phyloP scores from a whole-genome alignment of 805 yeast genomes.

The Candida succiphila region DNA sequence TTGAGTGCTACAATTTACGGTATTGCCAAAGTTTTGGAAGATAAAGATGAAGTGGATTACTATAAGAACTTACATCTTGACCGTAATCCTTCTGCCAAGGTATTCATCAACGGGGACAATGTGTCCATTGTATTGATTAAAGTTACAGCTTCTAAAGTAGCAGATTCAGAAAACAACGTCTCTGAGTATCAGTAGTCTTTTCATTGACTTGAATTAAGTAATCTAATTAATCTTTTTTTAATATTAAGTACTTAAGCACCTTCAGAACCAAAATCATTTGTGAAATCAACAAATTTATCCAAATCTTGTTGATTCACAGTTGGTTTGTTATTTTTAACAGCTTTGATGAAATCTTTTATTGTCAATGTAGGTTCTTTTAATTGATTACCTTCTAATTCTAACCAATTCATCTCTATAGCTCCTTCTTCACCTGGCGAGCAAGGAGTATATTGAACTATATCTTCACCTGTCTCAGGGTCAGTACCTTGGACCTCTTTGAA shows the following conservation, averaged over 20 bases:
- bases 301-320: constrained; percentile 87
- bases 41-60: constrained; percentile 40
- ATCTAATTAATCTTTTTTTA: neutral
- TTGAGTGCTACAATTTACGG: constrained; percentile 81
- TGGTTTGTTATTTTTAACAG: constrained; percentile 85
- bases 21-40: constrained; percentile 44
- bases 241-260: constrained; percentile 47
- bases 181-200: too few relatives aligned
- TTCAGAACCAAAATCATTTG: constrained; percentile 94
- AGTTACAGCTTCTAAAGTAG: constrained; percentile 62
- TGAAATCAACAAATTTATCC: constrained; percentile 74
- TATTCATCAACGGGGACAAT: constrained; percentile 55
- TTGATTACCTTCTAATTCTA: constrained; percentile 83
- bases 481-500: constrained; percentile 53
- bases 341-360: constrained; percentile 86
- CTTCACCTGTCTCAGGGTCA: constrained; percentile 25
- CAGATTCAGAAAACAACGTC: constrained; percentile 65
- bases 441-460: constrained; percentile 55
- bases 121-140: constrained; percentile 58
- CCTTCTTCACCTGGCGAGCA: constrained; percentile 94
- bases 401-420: constrained; percentile 89
- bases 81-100: constrained; percentile 59
- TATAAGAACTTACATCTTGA: constrained; percentile 54
- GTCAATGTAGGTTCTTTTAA: constrained; percentile 83
- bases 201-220: too few relatives aligned